These are phyloP conservation scores for Xylaria scruposa DNA, from an alignment of 495 filamentous ascomycete species.

Conservation along the genomic window DNA sequence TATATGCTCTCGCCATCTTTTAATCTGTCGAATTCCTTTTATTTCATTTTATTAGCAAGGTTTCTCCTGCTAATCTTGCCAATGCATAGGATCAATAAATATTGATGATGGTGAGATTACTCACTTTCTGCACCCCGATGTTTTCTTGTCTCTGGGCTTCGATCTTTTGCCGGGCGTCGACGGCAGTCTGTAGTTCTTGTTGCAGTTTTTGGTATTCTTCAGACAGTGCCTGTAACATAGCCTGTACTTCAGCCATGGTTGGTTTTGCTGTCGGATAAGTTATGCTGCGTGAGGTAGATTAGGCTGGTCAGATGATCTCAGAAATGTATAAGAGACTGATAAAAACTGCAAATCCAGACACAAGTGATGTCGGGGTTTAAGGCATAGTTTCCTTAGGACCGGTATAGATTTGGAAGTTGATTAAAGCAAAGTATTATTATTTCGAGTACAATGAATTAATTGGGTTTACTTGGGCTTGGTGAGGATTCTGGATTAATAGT, in stretches of 20 bases:
- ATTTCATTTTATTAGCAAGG: constrained; percentile 5
- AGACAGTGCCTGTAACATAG: constrained; percentile 76
- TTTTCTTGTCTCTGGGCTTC: constrained; percentile 96
- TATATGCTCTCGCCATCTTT: constrained; percentile 86
- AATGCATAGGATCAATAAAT: not conserved
- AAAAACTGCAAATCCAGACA: not conserved
- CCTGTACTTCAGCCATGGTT: constrained; percentile 57
- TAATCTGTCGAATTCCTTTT: constrained; percentile 78
- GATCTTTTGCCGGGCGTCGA: constrained; percentile 87
- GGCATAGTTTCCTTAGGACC: not conserved
- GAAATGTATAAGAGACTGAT: not conserved
- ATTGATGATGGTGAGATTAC: not conserved
- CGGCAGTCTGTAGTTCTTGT: constrained; percentile 76
- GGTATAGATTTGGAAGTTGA: not conserved
- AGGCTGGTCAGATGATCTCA: not conserved
- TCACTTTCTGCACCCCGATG: constrained; percentile 79
- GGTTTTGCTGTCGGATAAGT: not conserved
- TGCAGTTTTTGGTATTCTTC: constrained; percentile 89
- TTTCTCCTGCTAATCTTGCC: not conserved
- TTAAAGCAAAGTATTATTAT: not conserved
- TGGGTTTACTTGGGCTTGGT: not conserved
- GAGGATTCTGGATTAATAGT: not conserved
- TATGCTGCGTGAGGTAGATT: not conserved
- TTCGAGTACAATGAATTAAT: not conserved
- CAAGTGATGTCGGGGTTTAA: not conserved